Base-by-base conservation (phyloP, 257 asterid species). In the Solanum appendiculatum region DNA sequence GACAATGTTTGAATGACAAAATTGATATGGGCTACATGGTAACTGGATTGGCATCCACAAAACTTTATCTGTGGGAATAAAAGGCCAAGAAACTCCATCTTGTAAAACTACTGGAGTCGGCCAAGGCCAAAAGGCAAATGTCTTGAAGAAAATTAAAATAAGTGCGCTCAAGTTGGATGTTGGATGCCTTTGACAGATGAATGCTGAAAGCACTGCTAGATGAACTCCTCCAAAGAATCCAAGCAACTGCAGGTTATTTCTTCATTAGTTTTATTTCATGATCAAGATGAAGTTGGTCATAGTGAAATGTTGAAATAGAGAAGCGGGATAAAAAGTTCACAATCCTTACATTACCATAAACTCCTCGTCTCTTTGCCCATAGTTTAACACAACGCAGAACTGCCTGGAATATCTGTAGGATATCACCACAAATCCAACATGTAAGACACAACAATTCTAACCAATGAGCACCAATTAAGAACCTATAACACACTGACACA, bases 171-270 rank as follows among this genome's bases (percentile, higher is more conserved):
- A 69, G 16, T 83, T 72, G 80, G 87, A 58, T 8, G 72, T 27
- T 72, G 83, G 87, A 87, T 93, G 87, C 93, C 91, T 90, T 87
- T 85, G 92, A 88, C 95, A 93, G 64, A 92, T 81, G 69, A 90
- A 88, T 40, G 95, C 94, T 11, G 89, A 89, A 86, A 93, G 93
- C 46, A 93, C 93, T 1, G 96, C 96, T 78, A 92, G 86, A 87
- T 93, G 96, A 72, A 93, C 69, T 51, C 96, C 96, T 90, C 96
- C 95, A 14, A 93, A 89, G 89, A 86, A 93, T 74, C 96, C 95
- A 21, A 89, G 86, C 82, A 90, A 87, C 95, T 93, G 90, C 68
- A 87, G 83, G 63, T 40, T 20, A 85, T 66, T n/a, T 11, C 1
- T 37, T 42, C 13, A 18, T 72, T 40, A 4, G 66, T 16, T 33